Base-by-base conservation (phyloP, 768 basidiomycete genomes). In the Lactarius sanguifluus region DNA sequence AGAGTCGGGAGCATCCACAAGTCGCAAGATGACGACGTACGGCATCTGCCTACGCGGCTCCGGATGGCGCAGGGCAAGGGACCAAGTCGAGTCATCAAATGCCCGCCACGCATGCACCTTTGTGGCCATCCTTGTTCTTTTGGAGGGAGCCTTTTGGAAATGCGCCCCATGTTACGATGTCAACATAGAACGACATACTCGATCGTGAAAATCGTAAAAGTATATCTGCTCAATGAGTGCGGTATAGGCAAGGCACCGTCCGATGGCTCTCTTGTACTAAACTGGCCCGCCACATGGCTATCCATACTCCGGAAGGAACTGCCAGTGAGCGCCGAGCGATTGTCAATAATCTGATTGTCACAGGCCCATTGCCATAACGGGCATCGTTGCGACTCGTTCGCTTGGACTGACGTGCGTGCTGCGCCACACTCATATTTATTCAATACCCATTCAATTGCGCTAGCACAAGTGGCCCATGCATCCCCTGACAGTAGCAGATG, bases 91-190 rank as follows among this genome's bases (percentile, higher is more conserved):
- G 47, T 50, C 47, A 50, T 25, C 23, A 50, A 50, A 23, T 40
- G 38, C 38, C 38, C 38, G 38, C 4, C 20, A 6, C n/a, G n/a
- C 45, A 5, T 9, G 45, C 23, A 54, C 61, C 18, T 36, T 64
- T 59, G 62, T 67, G 62, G 55, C 62, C 66, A 30, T 16, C 57
- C 65, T 64, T 67, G 66, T 64, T 59, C 32, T 63, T 23, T 23
- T 47, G 16, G 36, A 5, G 23, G 5, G 47, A 13, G 13, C 50
- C 13, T 23, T 52, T 52, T 52, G 50, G n/a, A 25, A 52, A 52
- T 52, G 2, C 50, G 50, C 23, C 18, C n/a, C 50, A 28, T 62
- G 65, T 62, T 34, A 52, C 65, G 52, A 66, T 57, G 59, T 60
- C 59, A 65, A 61, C 50, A n/a, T 18, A 20, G 40, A 15, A 13